phyloP scores from a whole-genome alignment of 2,329 filamentous ascomycete species.

The Colletotrichum sp. region DNA sequence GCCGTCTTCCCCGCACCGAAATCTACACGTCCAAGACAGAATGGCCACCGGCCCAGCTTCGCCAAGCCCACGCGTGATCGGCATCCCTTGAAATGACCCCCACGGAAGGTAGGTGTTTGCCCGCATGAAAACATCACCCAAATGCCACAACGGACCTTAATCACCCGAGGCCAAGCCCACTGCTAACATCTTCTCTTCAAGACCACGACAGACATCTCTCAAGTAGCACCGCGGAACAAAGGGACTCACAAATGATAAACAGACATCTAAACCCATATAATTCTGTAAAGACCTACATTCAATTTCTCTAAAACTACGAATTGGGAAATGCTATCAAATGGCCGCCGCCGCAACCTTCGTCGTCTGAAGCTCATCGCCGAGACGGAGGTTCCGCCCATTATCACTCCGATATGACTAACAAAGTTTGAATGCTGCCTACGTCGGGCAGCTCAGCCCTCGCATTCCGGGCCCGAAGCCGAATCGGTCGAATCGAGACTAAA shows the following conservation, averaged over 20 bases:
- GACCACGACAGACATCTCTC: background rate
- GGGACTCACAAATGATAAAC: background rate
- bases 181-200: background rate
- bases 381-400: background rate
- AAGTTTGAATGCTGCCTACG: slow-evolving; percentile 1
- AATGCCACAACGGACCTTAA: background rate
- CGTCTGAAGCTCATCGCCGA: background rate
- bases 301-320: slow-evolving; percentile 17
- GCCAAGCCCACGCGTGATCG: background rate
- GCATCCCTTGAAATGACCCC: background rate
- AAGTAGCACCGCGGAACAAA: background rate
- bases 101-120: background rate
- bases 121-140: background rate
- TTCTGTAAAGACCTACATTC: slow-evolving; percentile 10
- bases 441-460: slow-evolving; percentile 5
- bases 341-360: slow-evolving; percentile 3
- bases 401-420: background rate
- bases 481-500: slow-evolving; percentile 22
- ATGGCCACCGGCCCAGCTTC: background rate
- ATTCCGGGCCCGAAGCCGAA: background rate
- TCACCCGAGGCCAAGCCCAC: background rate
- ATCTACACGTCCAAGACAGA: background rate
- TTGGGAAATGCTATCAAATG: slow-evolving; percentile 12
- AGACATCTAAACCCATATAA: background rate
- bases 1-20: background rate